phyloP scores from a whole-genome alignment of 2,329 filamentous ascomycete genomes.

The Scedosporium aurantiacum region DNA sequence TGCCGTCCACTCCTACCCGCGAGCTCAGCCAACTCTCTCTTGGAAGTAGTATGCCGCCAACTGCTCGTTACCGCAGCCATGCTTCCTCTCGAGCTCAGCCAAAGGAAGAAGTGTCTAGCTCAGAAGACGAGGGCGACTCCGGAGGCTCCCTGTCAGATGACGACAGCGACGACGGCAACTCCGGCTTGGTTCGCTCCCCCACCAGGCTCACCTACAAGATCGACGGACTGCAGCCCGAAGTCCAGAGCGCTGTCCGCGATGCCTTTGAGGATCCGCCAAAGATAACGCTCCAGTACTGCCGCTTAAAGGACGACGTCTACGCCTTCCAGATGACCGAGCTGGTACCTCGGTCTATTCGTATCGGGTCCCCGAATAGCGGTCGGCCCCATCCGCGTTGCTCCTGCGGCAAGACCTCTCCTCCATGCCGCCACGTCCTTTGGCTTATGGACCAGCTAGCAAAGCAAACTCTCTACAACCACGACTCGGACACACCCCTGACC shows the following conservation, averaged over 20 bases:
- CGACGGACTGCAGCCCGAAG: slow-evolving; percentile 24
- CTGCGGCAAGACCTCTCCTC: slow-evolving; percentile 21
- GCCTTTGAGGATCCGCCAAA: slow-evolving; percentile 36
- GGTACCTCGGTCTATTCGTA: slow-evolving; percentile 39
- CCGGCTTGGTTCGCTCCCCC: slow-evolving; percentile 24
- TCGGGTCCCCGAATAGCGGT: slow-evolving; percentile 28
- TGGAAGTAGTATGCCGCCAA: slow-evolving; percentile 2
- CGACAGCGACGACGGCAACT: slow-evolving; percentile 11
- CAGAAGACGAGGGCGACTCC: slow-evolving; percentile 17
- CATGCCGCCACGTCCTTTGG: slow-evolving; percentile 43
- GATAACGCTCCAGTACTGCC: slow-evolving; percentile 39
- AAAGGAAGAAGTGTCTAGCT: slow-evolving; percentile 15
- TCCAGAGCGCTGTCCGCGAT: slow-evolving; percentile 28
- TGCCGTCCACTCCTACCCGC: not conserved
- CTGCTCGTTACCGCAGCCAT: not conserved
- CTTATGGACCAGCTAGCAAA: slow-evolving; percentile 41
- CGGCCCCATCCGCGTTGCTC: slow-evolving; percentile 34
- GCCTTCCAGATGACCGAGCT: slow-evolving; percentile 46
- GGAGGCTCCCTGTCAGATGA: slow-evolving; percentile 23
- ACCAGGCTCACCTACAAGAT: slow-evolving; percentile 29
- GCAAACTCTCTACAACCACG: slow-evolving; percentile 31
- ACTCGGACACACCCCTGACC: slow-evolving; percentile 25
- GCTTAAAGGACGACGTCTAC: slow-evolving; percentile 35
- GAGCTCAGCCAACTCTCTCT: slow-evolving; percentile 4
- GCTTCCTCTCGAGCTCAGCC: not conserved